Conservation (phyloP, 805 yeast species). For the Cyberlindnera amylophila region DNA sequence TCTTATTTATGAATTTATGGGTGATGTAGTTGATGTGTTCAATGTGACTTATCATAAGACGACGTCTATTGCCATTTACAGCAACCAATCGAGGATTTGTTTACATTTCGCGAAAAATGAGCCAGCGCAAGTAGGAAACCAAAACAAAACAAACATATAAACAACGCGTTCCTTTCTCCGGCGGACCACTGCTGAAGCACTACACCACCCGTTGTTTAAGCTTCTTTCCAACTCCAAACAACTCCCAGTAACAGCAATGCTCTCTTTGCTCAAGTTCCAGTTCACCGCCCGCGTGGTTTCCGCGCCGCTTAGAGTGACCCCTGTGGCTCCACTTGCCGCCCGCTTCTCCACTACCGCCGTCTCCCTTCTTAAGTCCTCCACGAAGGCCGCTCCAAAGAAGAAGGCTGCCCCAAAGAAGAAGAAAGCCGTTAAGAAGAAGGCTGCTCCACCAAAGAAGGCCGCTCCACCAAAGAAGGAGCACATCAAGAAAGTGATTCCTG, state of each 20-base stretch:
- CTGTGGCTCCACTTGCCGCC: constrained; percentile 5
- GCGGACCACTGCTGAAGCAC: no score
- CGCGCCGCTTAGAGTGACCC: neutral
- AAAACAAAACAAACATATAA: no score
- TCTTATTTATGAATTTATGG: no score
- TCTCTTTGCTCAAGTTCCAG: constrained; percentile 7
- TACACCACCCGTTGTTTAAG: no score
- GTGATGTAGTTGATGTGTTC: no score
- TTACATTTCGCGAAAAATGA: no score
- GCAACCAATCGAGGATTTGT: no score
- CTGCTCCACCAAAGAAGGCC: constrained; percentile 4
- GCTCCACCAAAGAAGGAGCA: constrained; percentile 4
- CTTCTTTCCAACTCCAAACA: neutral
- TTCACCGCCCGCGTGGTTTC: constrained; percentile 1
- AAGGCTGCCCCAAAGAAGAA: constrained; percentile 9
- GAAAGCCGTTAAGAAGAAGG: no score
- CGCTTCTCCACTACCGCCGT: constrained; percentile 8
- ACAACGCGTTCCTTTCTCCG: no score
- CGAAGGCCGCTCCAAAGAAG: constrained; percentile 8
- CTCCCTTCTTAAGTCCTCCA: neutral
- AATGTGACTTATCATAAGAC: no score
- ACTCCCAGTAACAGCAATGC: constrained; percentile 2
- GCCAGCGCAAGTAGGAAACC: no score
- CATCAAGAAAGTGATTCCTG: constrained; percentile 10
- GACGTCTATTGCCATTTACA: no score